Evolutionary conservation across 2,329 filamentous ascomycete genomes (phyloP), one percentile per base, ranked within the genome.

Genomic region (Phoma sp.): DNA sequence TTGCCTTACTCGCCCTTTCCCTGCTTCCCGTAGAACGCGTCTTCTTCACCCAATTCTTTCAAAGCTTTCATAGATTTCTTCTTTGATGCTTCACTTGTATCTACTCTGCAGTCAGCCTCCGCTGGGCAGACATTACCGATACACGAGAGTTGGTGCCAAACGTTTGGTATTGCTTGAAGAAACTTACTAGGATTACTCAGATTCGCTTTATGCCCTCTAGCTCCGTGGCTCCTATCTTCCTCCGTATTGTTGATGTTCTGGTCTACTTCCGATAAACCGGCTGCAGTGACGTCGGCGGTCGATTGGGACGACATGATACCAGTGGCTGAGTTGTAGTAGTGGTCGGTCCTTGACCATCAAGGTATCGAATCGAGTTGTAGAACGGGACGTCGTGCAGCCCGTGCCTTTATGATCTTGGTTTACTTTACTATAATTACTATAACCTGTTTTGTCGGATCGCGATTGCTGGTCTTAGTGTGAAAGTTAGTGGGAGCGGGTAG

Each of bases 151-250:
- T 11, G 27, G 6, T 7, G 27, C 9, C 27, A 29, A 9, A 9
- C 27, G 9, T 29, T 6, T 9, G 9, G 27, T 29, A 4, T 33
- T 33, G 32, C 7, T 13, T 5, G 2, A 2, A 29, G 2, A 5
- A 36, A 45, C 59, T 29, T 67, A 80, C 79, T 80, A 8, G 78
- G 78, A 55, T 81, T 81, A 51, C 74, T 72, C 14, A 81, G 58
- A 57, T 81, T 81, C 2, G 79, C 78, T 67, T 80, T 80, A 66
- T 80, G 78, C 11, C 79, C 78, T 22, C 45, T 44, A 11, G 65
- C 61, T 40, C 49, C 29, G 27, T 68, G 50, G 22, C 52, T 59
- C 29, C 59, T 55, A 22, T 67, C 65, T 44, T 68, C 64, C 7
- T 52, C 38, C 7, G 59, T 60, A 36, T 69, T 58, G 45, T 67